These are phyloP conservation scores for Thraustotheca clavata DNA, from an alignment of 352 stramenopile genomes.

Conservation along the genomic window DNA sequence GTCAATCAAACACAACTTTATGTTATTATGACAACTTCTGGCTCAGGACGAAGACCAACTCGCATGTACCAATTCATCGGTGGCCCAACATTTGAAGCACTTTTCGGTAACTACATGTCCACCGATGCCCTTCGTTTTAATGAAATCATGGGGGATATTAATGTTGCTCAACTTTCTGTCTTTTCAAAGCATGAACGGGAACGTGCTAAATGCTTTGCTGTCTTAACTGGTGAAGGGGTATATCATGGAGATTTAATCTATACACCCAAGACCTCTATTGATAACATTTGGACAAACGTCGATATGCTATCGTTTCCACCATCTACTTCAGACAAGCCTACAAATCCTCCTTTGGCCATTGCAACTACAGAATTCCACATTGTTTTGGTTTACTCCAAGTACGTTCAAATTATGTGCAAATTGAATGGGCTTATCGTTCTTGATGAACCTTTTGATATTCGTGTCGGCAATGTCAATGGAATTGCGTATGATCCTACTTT, in stretches of 20 bases:
- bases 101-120: conserved; percentile 82
- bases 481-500: conserved; percentile 63
- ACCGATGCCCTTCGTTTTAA: conserved; percentile 81
- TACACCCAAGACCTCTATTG: conserved; percentile 52
- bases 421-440: conserved; percentile 81
- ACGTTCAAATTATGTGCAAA: conserved; percentile 79
- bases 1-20: conserved; percentile 55
- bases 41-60: conserved; percentile 74
- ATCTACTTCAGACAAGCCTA: conserved; percentile 41
- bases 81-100: conserved; percentile 59
- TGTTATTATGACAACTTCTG: conserved; percentile 78
- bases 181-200: conserved; percentile 74
- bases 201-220: conserved; percentile 80
- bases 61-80: conserved; percentile 90
- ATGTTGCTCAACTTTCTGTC: conserved; percentile 64
- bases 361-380: conserved; percentile 90
- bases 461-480: conserved; percentile 58
- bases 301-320: conserved; percentile 63
- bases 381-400: conserved; percentile 76
- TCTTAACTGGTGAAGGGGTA: conserved; percentile 84
- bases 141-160: conserved; percentile 82
- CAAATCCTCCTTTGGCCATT: conserved; percentile 68
- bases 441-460: conserved; percentile 71
- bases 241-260: conserved; percentile 87
- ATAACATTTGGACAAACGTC: conserved; percentile 73